Base-by-base conservation (phyloP, 257 asterid species). In the Linaria vulgaris region DNA sequence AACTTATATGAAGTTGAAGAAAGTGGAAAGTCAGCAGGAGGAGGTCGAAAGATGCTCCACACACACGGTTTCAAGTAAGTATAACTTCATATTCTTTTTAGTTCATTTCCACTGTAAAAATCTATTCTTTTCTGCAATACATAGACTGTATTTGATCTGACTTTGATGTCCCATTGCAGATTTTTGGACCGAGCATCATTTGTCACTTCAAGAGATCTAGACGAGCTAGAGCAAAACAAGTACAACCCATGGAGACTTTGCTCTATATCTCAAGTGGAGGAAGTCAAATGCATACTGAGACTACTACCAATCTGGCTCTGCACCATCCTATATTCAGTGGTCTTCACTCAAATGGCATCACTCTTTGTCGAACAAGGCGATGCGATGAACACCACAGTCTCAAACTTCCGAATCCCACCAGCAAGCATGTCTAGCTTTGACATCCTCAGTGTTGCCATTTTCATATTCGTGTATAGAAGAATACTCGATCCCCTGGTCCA, bases 271-370 rank as follows among this genome's bases (percentile, higher is more conserved):
- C 79, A 74, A 57, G 68, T 74, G 1, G 79, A 74, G 54, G 79
- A 74, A 31, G 71, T 58, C 22, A 74, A 74, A 54, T 63, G 76
- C 69, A 74, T 74, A 27, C 10, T 74, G n/a, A 67, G 66, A 25
- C 25, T 74, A 55, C 31, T 74, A 6, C 79, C 79, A 2, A 74
- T 74, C 23, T 74, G 76, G 79, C 74, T 74, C 16, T 74, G 79
- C 75, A 74, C 79, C 12, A 74, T 74, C 17, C 23, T 69, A 1
- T 74, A 69, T 57, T 74, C 79, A 2, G 76, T 74, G 0, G 61
- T 74, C 53, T 74, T 64, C 72, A 69, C 79, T 21, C 79, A 69
- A 30, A 73, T 73, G 74, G 70, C 70, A 0, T 73, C 78, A 23
- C 73, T 73, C 19, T 73, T 67, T 39, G 78, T 73, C 14, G 78